These are phyloP conservation scores for Microbotryum violaceum DNA, from an alignment of 1,284 basidiomycete genomes.

Conservation along the genomic window DNA sequence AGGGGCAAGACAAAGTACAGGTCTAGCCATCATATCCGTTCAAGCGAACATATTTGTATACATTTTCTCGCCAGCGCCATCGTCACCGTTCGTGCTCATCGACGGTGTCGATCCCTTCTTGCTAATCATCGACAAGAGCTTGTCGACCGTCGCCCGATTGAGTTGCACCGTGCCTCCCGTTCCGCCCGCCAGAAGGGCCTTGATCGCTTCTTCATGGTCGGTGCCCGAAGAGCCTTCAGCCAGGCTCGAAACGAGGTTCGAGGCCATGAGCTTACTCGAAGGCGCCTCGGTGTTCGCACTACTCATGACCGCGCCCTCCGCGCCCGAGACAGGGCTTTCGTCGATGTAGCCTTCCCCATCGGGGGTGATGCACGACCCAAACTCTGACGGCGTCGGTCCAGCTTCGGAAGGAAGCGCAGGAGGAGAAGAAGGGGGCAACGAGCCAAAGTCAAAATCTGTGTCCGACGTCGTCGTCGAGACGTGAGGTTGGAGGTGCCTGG, in stretches of 20 bases:
- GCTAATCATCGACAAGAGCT: slow-evolving; percentile 18
- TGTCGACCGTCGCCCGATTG: slow-evolving; percentile 23
- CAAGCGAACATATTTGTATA: too few species aligned
- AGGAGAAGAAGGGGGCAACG: slow-evolving; percentile 28
- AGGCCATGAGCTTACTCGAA: neutral
- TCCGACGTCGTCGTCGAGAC: slow-evolving; percentile 16
- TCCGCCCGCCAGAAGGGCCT: slow-evolving; percentile 11
- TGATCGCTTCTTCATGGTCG: slow-evolving; percentile 13
- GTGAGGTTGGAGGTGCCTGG: slow-evolving; percentile 1
- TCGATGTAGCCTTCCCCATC: slow-evolving; percentile 25
- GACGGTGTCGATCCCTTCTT: too few species aligned
- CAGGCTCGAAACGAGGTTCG: slow-evolving; percentile 11
- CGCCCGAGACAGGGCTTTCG: too few species aligned
- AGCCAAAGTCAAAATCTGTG: slow-evolving; percentile 21
- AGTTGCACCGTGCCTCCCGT: slow-evolving; percentile 14
- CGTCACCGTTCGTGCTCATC: too few species aligned
- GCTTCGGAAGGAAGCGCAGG: slow-evolving; percentile 26
- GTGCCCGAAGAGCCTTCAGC: slow-evolving; percentile 13
- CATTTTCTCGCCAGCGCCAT: too few species aligned
- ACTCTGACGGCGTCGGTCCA: slow-evolving; percentile 28
- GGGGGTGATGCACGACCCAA: slow-evolving; percentile 25
- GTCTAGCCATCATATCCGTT: too few species aligned
- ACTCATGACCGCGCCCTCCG: neutral
- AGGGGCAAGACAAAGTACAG: neutral
- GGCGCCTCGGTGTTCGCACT: neutral